Conservation (phyloP, 805 yeast genomes). For the Kurtzmaniella fragi region DNA sequence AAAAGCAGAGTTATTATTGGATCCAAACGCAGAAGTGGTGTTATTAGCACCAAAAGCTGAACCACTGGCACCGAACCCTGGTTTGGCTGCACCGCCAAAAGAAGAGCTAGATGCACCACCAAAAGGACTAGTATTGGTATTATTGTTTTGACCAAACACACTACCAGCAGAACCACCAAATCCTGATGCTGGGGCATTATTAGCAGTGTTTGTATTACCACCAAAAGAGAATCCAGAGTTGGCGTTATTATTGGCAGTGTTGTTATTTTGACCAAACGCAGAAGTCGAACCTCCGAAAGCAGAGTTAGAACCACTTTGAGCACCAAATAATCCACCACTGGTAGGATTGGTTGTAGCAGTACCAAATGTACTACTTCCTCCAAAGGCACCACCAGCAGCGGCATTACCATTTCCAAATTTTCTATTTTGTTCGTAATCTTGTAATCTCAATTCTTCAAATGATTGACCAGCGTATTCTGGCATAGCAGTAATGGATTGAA, state of each 20-base stretch:
- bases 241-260: conserved; percentile 7
- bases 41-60: conserved; percentile 14
- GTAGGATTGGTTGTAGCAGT: conserved; percentile 14
- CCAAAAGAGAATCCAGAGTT: conserved; percentile 13
- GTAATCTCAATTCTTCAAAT: conserved; percentile 81
- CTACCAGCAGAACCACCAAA: conserved; percentile 15
- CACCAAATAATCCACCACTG: conserved; percentile 17
- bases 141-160: conserved; percentile 25
- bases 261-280: conserved; percentile 4
- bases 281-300: conserved; percentile 21
- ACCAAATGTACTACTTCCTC: conserved; percentile 23
- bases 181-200: conserved; percentile 14
- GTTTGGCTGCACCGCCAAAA: conserved; percentile 27
- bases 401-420: conserved; percentile 45
- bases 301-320: conserved; percentile 13
- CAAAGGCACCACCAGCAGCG: conserved; percentile 25
- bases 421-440: conserved; percentile 78
- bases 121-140: conserved; percentile 20
- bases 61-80: conserved; percentile 11
- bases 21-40: conserved; percentile 10
- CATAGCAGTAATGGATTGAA: conserved; percentile 79
- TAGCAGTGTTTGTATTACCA: conserved; percentile 13
- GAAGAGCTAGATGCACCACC: conserved; percentile 29
- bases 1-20: conserved; percentile 17
- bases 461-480: conserved; percentile 82